Base-by-base conservation (phyloP, 495 filamentous ascomycete genomes). In the Cercophora newfieldiana region DNA sequence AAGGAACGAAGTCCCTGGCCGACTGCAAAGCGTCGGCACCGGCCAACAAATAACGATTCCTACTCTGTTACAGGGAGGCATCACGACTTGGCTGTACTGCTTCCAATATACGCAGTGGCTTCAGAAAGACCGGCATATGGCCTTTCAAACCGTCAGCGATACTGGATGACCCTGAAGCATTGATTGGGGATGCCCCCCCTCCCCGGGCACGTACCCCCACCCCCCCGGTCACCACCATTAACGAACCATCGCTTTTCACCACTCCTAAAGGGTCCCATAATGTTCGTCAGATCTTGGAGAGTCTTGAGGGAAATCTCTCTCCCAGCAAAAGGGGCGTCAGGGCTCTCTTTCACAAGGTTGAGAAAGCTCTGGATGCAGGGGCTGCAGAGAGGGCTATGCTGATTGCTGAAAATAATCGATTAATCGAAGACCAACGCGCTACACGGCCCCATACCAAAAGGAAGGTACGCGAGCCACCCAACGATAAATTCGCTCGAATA, bases 61-160 rank as follows among this genome's bases (percentile, higher is more conserved):
- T 68, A 0, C 0, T 22, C 1, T 25, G 0, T 28, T 67, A 67
- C 31, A 16, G n/a, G 3, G 53, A 57, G n/a, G 60, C 60, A 7
- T 63, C 53, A 5, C n/a, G 0, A 14, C 0, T 3, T 2, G 59
- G 59, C 0, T 28, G 56, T 1, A 29, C 5, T 8, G 0, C 33
- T 8, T 10, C 26, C 22, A 67, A 67, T 21, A 7, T 63, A 1
- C 44, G 1, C 51, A 58, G 33, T 24, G n/a, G n/a, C n/a, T n/a
- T n/a, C n/a, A n/a, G n/a, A 31, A 50, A 64, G 8, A 64, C 60
- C 7, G 29, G 66, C 0, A 68, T 68, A 16, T 68, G 22, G 55
- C 60, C 61, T 21, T 28, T 59, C 0, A 68, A 64, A n/a, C 53
- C 29, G n/a, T 7, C 6, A 0, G 0, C 4, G 3, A 25, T 68